These are phyloP conservation scores for Scedosporium minutisporum DNA, from an alignment of 2,329 filamentous ascomycete genomes.

Conservation along the genomic window DNA sequence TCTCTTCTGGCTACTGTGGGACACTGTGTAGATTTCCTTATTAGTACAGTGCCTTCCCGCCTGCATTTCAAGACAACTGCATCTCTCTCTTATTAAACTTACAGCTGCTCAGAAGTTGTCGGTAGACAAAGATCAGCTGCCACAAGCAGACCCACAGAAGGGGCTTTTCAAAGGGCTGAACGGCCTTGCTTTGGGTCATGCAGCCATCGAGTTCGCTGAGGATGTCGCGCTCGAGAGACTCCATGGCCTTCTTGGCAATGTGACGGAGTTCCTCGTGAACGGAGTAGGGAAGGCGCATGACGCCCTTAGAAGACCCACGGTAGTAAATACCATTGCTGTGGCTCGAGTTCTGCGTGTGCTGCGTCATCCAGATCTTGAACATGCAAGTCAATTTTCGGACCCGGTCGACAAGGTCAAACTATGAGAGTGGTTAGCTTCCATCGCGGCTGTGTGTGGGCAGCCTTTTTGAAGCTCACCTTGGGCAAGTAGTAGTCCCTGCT, in stretches of 20 bases:
- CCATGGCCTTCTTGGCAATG: slow-evolving; percentile 27
- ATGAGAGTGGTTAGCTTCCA: slow-evolving; percentile 4
- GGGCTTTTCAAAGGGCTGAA: slow-evolving; percentile 28
- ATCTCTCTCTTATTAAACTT: neutral
- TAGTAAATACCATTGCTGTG: slow-evolving; percentile 21
- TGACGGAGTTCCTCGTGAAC: slow-evolving; percentile 29
- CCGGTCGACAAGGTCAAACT: slow-evolving; percentile 32
- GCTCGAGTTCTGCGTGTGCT: slow-evolving; percentile 22
- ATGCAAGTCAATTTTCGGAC: slow-evolving; percentile 39
- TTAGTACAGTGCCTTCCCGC: neutral
- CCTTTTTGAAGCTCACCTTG: slow-evolving; percentile 24
- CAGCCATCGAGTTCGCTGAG: slow-evolving; percentile 29
- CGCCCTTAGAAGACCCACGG: neutral
- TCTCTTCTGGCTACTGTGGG: slow-evolving; percentile 1
- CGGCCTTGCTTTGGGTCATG: slow-evolving; percentile 25
- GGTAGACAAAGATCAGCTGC: slow-evolving; percentile 40
- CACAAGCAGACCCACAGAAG: slow-evolving; percentile 39
- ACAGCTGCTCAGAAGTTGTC: slow-evolving; percentile 22
- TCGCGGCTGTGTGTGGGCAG: neutral
- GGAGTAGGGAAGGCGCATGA: slow-evolving; percentile 22
- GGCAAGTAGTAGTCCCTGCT: slow-evolving; percentile 22
- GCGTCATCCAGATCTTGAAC: slow-evolving; percentile 38
- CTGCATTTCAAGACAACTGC: neutral
- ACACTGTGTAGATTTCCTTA: neutral
- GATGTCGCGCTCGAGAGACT: slow-evolving; percentile 28